Evolutionary conservation across 495 filamentous ascomycete species (phyloP).

Genomic region (Penicillium alfredii): DNA sequence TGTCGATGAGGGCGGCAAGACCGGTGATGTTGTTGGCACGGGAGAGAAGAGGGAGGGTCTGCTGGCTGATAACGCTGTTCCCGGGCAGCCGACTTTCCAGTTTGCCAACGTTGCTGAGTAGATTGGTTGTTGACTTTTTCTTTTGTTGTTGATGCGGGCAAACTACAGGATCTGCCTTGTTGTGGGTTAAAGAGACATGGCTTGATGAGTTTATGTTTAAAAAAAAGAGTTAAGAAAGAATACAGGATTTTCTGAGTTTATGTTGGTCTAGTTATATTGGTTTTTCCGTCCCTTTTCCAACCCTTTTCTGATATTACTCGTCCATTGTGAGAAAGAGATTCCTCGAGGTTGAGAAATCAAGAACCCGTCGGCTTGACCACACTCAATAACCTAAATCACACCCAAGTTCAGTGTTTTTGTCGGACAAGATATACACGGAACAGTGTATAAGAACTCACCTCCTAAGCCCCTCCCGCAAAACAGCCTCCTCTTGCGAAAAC

Average conservation of each 20-base stretch:
- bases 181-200: conserved; percentile 15
- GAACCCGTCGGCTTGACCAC: conserved; percentile 3
- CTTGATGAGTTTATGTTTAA: conserved; percentile 25
- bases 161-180: neutral
- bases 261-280: neutral
- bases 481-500: conserved; percentile 31
- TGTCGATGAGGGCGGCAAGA: conserved; percentile 66
- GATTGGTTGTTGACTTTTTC: conserved; percentile 3
- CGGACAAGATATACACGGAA: too few relatives aligned
- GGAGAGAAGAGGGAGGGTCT: conserved; percentile 54
- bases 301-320: conserved; percentile 5
- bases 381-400: conserved; percentile 3
- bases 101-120: conserved; percentile 65
- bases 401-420: neutral
- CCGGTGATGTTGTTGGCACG: conserved; percentile 48
- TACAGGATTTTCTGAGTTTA: conserved; percentile 20
- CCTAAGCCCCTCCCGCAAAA: conserved; percentile 28
- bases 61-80: conserved; percentile 61
- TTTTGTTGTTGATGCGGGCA: neutral
- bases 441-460: conserved; percentile 21
- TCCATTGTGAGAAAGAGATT: conserved; percentile 7
- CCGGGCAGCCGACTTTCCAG: conserved; percentile 70
- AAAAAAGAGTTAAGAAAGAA: conserved; percentile 17
- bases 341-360: neutral
- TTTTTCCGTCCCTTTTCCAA: too few relatives aligned